Percentiles rank a stretch among this genome's conserved stretches.
Evolutionary conservation across 2,329 filamentous ascomycete species (phyloP).

Genomic region (Paraphoma chrysanthemicola): DNA sequence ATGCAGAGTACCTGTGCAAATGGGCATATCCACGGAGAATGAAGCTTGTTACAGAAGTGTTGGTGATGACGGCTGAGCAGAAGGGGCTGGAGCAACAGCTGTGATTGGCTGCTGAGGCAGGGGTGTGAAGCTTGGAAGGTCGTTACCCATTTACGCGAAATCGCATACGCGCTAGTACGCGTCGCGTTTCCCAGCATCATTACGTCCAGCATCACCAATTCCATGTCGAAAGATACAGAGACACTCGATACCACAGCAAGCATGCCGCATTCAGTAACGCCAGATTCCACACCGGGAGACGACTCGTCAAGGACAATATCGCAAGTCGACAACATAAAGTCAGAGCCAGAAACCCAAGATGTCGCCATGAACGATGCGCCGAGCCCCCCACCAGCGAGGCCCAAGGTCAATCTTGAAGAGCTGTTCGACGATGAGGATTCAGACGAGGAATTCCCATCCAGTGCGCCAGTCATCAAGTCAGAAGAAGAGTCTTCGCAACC

Average conservation of each 20-base stretch:
- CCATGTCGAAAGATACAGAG: constrained; percentile 3
- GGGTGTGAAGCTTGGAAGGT: neutral
- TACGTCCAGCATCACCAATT: constrained; percentile 6
- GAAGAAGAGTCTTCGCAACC: constrained; percentile 49
- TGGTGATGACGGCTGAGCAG: constrained; percentile 14
- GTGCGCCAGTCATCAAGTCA: constrained; percentile 55
- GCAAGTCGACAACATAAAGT: constrained; percentile 45
- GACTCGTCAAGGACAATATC: constrained; percentile 45
- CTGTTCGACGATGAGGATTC: constrained; percentile 65
- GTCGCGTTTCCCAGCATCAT: constrained; percentile 20
- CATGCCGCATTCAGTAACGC: constrained; percentile 57
- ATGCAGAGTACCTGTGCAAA: too few relatives aligned
- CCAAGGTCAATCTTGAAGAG: constrained; percentile 59
- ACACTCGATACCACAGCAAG: constrained; percentile 7
- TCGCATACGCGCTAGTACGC: constrained; percentile 26
- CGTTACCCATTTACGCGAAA: constrained; percentile 24
- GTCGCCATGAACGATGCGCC: constrained; percentile 40
- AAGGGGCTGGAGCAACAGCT: constrained; percentile 13
- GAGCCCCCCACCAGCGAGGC: constrained; percentile 35
- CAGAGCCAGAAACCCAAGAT: constrained; percentile 37
- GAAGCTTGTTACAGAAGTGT: neutral
- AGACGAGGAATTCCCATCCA: constrained; percentile 66
- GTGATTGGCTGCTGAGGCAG: neutral
- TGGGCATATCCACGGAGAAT: neutral
- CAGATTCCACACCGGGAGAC: constrained; percentile 47